Evolutionary conservation across 352 stramenopile genomes (phyloP).

Genomic region (Phytophthora aleatoria): DNA sequence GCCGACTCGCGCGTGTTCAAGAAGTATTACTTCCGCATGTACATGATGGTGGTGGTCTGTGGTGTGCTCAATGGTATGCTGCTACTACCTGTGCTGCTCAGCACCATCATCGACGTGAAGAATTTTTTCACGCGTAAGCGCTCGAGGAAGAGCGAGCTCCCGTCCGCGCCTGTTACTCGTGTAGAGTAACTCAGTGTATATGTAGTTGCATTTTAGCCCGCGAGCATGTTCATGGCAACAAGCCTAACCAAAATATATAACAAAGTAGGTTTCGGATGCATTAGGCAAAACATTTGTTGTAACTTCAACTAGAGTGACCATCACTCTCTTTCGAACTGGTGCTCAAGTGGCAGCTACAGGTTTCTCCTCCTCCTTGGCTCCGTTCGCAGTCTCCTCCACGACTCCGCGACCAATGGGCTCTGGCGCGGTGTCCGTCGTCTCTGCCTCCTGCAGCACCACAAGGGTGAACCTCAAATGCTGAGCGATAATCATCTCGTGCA

Average conservation of each 20-base stretch:
- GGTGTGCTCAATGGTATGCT: slow-evolving; percentile 76
- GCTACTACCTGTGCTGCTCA: slow-evolving; percentile 66
- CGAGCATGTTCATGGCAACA: no score
- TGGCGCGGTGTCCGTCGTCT: slow-evolving; percentile 32
- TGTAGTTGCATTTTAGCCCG: no score
- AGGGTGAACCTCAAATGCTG: slow-evolving; percentile 90
- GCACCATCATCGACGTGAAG: slow-evolving; percentile 47
- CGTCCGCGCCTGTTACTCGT: slow-evolving; percentile 21
- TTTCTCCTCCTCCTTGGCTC: slow-evolving; percentile 57
- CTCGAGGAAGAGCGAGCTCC: slow-evolving; percentile 25
- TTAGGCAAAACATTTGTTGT: not conserved
- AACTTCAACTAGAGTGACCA: slow-evolving; percentile 6
- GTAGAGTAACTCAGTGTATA: slow-evolving; percentile 7
- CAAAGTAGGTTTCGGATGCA: no score
- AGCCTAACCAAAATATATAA: no score
- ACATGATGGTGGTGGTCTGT: slow-evolving; percentile 80
- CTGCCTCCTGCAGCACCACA: slow-evolving; percentile 81
- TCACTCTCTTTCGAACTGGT: slow-evolving; percentile 13
- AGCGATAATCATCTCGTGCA: slow-evolving; percentile 93
- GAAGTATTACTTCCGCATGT: slow-evolving; percentile 92
- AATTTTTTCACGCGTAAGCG: slow-evolving; percentile 45
- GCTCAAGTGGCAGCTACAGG: slow-evolving; percentile 38
- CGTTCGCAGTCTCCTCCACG: slow-evolving; percentile 42
- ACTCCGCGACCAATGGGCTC: slow-evolving; percentile 29
- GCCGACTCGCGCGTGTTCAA: slow-evolving; percentile 86